phyloP scores from a whole-genome alignment of 2,329 filamentous ascomycete genomes.

The Pyrenophora tritici-repentis region DNA sequence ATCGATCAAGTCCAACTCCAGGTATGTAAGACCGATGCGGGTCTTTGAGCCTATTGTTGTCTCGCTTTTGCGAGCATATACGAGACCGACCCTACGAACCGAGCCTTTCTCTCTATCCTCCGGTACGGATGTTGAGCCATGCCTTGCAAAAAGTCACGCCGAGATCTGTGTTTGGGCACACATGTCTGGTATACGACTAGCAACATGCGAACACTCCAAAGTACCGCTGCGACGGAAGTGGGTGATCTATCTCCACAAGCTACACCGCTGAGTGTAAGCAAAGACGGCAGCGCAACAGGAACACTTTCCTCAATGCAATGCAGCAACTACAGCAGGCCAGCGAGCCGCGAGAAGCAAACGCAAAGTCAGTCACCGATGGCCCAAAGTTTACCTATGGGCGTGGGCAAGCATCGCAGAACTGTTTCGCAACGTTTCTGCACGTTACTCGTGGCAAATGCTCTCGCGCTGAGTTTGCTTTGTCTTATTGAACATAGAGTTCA shows the following conservation, averaged over 20 bases:
- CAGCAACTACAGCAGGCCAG: slow-evolving; percentile 7
- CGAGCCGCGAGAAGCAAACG: slow-evolving; percentile 22
- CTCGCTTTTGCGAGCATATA: slow-evolving; percentile 38
- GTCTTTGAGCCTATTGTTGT: slow-evolving; percentile 48
- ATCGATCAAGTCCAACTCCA: slow-evolving; percentile 97
- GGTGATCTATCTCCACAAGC: slow-evolving; percentile 23
- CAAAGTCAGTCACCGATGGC: slow-evolving; percentile 15
- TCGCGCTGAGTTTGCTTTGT: slow-evolving; percentile 13
- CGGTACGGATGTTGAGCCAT: slow-evolving; percentile 36
- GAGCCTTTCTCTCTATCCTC: slow-evolving; percentile 22
- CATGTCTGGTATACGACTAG: slow-evolving; percentile 38
- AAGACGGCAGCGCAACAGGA: slow-evolving; percentile 23
- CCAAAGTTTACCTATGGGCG: slow-evolving; percentile 15
- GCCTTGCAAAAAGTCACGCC: slow-evolving; percentile 35
- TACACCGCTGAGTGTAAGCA: slow-evolving; percentile 18
- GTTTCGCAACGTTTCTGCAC: slow-evolving; percentile 20
- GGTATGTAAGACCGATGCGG: slow-evolving; percentile 88
- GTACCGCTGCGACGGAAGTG: slow-evolving; percentile 34
- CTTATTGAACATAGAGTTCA: slow-evolving; percentile 24
- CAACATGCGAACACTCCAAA: slow-evolving; percentile 40
- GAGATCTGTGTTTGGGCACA: slow-evolving; percentile 37
- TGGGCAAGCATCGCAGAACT: slow-evolving; percentile 26
- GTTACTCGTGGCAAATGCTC: slow-evolving; percentile 14
- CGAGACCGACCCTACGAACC: slow-evolving; percentile 42
- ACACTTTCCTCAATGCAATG: slow-evolving; percentile 20